Percentiles rank a stretch among this genome's conserved stretches.
These are phyloP conservation scores for Volvox reticuliferus DNA, from an alignment of 139 green algal species.

Conservation along the genomic window DNA sequence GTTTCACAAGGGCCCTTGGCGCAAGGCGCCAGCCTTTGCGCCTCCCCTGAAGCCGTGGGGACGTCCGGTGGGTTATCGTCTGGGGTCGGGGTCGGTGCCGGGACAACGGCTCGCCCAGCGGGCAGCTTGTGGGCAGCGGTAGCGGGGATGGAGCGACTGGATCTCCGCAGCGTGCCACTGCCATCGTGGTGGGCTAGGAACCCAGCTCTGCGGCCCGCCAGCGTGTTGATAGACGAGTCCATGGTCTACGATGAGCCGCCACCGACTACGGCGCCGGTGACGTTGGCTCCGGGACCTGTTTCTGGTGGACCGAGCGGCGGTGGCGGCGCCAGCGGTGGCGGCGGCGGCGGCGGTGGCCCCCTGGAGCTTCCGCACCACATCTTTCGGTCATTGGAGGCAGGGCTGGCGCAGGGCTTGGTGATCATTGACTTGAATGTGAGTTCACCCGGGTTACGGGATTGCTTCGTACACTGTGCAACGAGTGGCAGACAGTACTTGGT, in stretches of 20 bases:
- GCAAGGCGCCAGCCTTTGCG: neutral
- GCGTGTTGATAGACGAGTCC: conserved; percentile 15
- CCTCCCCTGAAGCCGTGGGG: neutral
- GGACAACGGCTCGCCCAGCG: neutral
- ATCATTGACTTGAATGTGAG: conserved; percentile 23
- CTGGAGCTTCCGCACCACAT: conserved; percentile 22
- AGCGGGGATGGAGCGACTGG: conserved; percentile 9
- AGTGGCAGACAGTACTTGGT: too few relatives aligned
- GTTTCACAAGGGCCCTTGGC: neutral
- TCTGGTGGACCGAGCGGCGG: neutral
- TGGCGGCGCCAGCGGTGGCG: neutral
- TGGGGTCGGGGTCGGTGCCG: neutral
- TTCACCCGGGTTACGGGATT: neutral
- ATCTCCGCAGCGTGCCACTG: conserved; percentile 6
- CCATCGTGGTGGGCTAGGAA: conserved; percentile 33
- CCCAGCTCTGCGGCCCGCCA: neutral
- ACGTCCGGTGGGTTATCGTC: neutral
- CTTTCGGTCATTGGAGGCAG: conserved; percentile 9
- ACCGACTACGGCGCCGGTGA: neutral
- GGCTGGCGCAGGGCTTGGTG: conserved; percentile 27
- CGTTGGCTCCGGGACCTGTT: neutral
- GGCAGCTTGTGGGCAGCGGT: conserved; percentile 3
- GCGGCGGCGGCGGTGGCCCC: neutral
- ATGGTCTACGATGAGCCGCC: conserved; percentile 32
- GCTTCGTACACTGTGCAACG: too few relatives aligned